Conservation (phyloP, 2,329 filamentous ascomycete genomes). For the Celoporthe dispersa region DNA sequence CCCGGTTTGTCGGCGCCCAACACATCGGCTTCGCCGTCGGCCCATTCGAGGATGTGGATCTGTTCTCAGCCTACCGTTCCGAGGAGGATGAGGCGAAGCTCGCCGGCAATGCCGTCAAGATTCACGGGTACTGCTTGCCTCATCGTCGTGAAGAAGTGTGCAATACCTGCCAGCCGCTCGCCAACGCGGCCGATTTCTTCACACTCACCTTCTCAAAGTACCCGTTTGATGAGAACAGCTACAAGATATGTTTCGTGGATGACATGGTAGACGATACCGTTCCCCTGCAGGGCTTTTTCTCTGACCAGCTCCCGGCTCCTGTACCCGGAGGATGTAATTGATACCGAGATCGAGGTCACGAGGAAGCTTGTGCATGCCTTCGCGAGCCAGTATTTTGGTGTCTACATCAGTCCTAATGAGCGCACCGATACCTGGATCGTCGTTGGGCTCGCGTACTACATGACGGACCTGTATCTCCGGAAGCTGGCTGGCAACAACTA, state of each 20-base stretch:
- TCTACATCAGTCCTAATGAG: slow-evolving; percentile 86
- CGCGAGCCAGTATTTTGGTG: slow-evolving; percentile 91
- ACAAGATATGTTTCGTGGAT: slow-evolving; percentile 93
- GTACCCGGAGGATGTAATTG: slow-evolving; percentile 82
- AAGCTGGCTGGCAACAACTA: slow-evolving; percentile 93
- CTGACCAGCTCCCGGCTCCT: slow-evolving; percentile 87
- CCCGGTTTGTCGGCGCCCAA: slow-evolving; percentile 75
- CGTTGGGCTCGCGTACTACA: slow-evolving; percentile 88
- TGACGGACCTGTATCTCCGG: slow-evolving; percentile 92
- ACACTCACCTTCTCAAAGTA: slow-evolving; percentile 86
- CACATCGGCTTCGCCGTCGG: slow-evolving; percentile 94
- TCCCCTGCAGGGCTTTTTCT: slow-evolving; percentile 82
- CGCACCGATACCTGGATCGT: slow-evolving; percentile 86
- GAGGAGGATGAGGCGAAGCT: slow-evolving; percentile 92
- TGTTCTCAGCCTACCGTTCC: slow-evolving; percentile 82
- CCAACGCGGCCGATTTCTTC: slow-evolving; percentile 88
- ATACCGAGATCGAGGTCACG: slow-evolving; percentile 81
- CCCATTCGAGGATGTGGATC: slow-evolving; percentile 90
- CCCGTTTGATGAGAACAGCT: slow-evolving; percentile 75
- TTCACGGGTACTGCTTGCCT: slow-evolving; percentile 91
- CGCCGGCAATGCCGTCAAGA: slow-evolving; percentile 82
- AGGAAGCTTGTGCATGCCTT: slow-evolving; percentile 81
- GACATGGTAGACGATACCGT: slow-evolving; percentile 78
- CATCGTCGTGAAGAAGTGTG: slow-evolving; percentile 79
- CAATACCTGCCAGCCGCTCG: slow-evolving; percentile 84